Conservation (phyloP, 768 basidiomycete genomes). For the Lepiota venenata region DNA sequence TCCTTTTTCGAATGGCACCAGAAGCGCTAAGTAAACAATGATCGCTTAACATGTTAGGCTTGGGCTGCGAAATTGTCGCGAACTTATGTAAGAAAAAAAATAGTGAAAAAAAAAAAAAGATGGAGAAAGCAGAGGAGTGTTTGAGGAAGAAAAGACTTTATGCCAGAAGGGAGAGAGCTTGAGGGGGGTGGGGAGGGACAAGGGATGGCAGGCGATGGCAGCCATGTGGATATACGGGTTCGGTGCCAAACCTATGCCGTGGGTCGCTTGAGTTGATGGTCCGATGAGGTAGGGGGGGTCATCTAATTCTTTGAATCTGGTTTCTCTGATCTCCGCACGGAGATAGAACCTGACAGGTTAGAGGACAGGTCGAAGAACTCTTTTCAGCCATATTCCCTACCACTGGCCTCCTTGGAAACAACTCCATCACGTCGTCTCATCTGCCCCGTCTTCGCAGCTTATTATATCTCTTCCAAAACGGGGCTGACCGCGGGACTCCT, state of each 20-base stretch:
- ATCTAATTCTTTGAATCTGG: conserved; percentile 17
- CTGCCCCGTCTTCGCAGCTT: conserved; percentile 29
- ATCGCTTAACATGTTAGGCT: not conserved
- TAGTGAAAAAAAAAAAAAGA: not conserved
- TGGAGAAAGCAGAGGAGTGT: conserved; percentile 1
- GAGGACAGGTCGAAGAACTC: conserved; percentile 24
- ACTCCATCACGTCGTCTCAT: conserved; percentile 37
- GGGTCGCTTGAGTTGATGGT: conserved; percentile 31
- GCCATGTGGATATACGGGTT: conserved; percentile 18
- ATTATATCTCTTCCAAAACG: conserved; percentile 30
- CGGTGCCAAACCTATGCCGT: conserved; percentile 33
- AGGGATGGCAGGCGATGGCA: conserved; percentile 7
- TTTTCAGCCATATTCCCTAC: conserved; percentile 28
- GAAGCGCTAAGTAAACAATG: conserved; percentile 4
- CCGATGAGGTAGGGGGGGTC: conserved; percentile 36
- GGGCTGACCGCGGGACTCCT: conserved; percentile 24
- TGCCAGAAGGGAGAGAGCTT: not conserved
- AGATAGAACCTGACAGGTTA: conserved; percentile 21
- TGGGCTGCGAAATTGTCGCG: conserved; percentile 19
- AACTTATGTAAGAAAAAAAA: conserved; percentile 18
- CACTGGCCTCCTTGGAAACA: conserved; percentile 43
- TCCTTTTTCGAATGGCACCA: conserved; percentile 18
- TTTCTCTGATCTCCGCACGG: conserved; percentile 14
- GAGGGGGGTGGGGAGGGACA: not conserved
- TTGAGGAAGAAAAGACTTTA: not conserved